Percentiles rank a stretch among this genome's conserved stretches.
These are phyloP conservation scores for Lumnitzera racemosa DNA, from an alignment of 345 rosid species.

Conservation along the genomic window DNA sequence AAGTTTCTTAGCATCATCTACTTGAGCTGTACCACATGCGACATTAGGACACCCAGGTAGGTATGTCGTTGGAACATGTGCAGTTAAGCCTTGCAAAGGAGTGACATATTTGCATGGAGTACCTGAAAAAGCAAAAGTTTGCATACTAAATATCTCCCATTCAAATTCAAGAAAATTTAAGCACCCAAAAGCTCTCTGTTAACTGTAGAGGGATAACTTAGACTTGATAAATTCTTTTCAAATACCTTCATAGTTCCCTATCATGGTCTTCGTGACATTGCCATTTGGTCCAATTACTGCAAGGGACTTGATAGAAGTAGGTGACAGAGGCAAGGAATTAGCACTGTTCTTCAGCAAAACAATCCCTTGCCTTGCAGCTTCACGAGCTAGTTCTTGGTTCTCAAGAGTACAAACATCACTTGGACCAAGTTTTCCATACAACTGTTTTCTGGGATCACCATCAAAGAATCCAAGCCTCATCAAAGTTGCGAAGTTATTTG, in stretches of 20 bases:
- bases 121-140: constrained; percentile 27
- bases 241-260: constrained; percentile 87
- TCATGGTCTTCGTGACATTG: constrained; percentile 90
- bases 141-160: background rate
- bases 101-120: constrained; percentile 80
- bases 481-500: constrained; percentile 75
- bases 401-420: constrained; percentile 65
- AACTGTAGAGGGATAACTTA: no score
- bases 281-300: constrained; percentile 95
- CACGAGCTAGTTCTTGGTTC: constrained; percentile 74
- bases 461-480: constrained; percentile 95
- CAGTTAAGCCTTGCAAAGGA: constrained; percentile 70
- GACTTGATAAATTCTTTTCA: background rate
- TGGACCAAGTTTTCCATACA: constrained; percentile 70
- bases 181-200: no score
- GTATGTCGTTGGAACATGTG: constrained; percentile 45
- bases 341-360: constrained; percentile 67
- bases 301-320: constrained; percentile 38
- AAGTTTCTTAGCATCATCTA: constrained; percentile 44
- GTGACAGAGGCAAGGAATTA: constrained; percentile 62
- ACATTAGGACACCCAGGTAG: constrained; percentile 67
- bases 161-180: background rate
- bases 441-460: constrained; percentile 71
- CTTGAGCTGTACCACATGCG: constrained; percentile 52
- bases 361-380: constrained; percentile 93